Evolutionary conservation across 2,329 filamentous ascomycete genomes (phyloP).

Genomic region (Coniochaeta sp.): DNA sequence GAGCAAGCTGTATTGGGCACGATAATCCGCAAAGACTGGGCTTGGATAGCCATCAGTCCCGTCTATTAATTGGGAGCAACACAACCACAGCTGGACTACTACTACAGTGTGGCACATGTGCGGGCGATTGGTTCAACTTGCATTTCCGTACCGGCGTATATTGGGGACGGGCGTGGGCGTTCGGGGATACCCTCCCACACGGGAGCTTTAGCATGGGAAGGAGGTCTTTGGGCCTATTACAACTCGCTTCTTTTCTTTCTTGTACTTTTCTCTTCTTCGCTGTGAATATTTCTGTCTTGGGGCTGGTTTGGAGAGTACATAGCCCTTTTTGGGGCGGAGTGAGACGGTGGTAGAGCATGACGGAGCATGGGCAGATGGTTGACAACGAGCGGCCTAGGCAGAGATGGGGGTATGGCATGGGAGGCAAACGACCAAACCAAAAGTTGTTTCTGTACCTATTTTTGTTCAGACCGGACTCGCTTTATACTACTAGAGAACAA

Average conservation of each 20-base stretch:
- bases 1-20: not conserved
- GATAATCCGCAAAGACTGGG: too few relatives aligned
- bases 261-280: constrained; percentile 5
- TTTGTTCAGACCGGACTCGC: not conserved
- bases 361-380: not conserved
- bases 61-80: too few relatives aligned
- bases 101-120: not conserved
- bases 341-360: not conserved
- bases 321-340: constrained; percentile 2
- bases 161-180: not conserved
- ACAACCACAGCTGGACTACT: too few relatives aligned
- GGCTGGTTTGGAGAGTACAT: not conserved
- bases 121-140: not conserved
- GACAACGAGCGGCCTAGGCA: not conserved
- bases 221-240: not conserved
- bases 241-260: constrained; percentile 7
- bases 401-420: too few relatives aligned
- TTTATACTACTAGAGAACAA: not conserved
- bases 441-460: constrained; percentile 1
- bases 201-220: not conserved
- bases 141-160: not conserved
- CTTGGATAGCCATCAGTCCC: too few relatives aligned
- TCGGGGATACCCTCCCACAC: not conserved
- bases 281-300: constrained; percentile 5
- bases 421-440: constrained; percentile 5